Evolutionary conservation across 1,139 yeast genomes (phyloP), one percentile per base, ranked within the genome.

Genomic region (Candida sp.): DNA sequence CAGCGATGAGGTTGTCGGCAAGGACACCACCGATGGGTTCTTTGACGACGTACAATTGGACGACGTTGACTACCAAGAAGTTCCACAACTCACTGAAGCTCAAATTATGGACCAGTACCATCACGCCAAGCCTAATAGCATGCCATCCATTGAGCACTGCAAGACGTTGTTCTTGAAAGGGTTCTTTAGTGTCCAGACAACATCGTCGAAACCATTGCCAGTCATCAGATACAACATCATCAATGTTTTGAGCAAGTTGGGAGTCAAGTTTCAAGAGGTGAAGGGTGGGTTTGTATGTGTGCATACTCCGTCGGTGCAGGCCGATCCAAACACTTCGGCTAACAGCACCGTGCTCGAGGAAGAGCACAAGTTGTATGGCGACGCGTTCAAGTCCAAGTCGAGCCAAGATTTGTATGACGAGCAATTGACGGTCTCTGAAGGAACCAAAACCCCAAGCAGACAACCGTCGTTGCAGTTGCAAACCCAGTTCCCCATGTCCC

Each of bases 101-200:
- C 81, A 86, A 62, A 85, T 88, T 48, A 77, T 88, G 58, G 84
- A 82, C 23, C 85, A 85, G 59, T 90, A 87, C 59, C 81, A 86
- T 47, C 74, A 72, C 54, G 93, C 94, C n/a, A 83, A 85, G 53
- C 83, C 87, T 2, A 89, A 89, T 47, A 74, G 89, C 12, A 92
- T 93, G 98, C 97, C 96, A 28, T 91, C 97, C 0, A 92, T 93
- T 65, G 97, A 92, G 65, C 90, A 86, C 64, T 97, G 97, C 56
- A 89, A 89, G 70, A 93, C 97, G 3, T 81, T 93, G 57, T 92
- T 92, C 73, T 81, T 94, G 67, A 92, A 93, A 68, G 98, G 98
- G 1, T 92, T 94, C 63, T 94, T 94, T 73, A 87, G 96, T 56
- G 98, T 93, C 43, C 98, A 92, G 70, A 90, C 97, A 1, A 94